Base-by-base conservation (phyloP, 2,329 filamentous ascomycete genomes). In the Polytolypa hystricis region DNA sequence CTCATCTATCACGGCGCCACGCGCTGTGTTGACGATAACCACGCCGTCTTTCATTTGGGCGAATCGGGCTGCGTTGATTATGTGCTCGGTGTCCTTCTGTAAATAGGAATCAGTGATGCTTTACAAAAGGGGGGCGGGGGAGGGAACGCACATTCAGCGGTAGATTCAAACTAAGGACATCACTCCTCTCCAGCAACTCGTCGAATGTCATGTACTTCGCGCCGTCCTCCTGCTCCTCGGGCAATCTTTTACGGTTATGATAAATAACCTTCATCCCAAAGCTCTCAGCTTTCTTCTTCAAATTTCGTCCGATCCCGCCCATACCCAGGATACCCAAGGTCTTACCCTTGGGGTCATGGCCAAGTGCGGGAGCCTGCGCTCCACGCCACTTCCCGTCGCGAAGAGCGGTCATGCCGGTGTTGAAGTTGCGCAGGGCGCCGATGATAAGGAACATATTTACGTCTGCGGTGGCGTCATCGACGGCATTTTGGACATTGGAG, bases 381-480 rank as follows among this genome's bases (percentile, higher is more conserved):
- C 81, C 81, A 35, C 74, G 70, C 80, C 82, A 93, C 39, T 74
- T 62, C 1, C 79, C 77, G 15, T 69, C 64, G 23, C 84, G 74
- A 7, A 89, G 66, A 9, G 71, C 66, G 3, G 69, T 52, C 68
- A 91, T 81, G 34, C 73, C 69, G 2, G 68, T 61, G 51, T 79
- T 78, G 51, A 89, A 77, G 53, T 81, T 80, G 34, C 85, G 72
- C 42, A 93, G 66, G 6, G 84, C 81, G 11, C 84, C 85, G 32
- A 93, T 66, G 44, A 93, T 78, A 3, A 93, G 69, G 55, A 85
- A 93, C 53, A 93, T 77, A 51, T 73, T 81, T 5, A 77, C 71
- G 57, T 93, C 85, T 38, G 85, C 85, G 0, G 85, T 93, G 25
- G 84, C 76, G 55, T 91, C 81, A 56, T 91, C 79, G 29, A 86